Evolutionary conservation across 2,329 filamentous ascomycete genomes (phyloP).

Genomic region (Neofusicoccum sp.): DNA sequence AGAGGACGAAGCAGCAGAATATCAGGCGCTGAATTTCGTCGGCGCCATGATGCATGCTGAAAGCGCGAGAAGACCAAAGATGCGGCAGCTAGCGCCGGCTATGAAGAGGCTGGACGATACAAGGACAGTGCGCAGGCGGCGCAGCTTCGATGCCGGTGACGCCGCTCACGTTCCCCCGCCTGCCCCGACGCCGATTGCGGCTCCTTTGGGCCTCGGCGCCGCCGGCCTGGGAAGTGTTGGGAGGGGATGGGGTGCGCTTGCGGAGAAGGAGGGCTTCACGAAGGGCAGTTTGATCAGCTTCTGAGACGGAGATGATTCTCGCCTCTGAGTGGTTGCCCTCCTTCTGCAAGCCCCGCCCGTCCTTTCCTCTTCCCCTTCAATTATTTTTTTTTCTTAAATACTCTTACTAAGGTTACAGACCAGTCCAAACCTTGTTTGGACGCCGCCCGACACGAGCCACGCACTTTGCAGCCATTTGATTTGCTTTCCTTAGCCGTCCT

Average conservation of each 20-base stretch:
- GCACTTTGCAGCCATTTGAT: neutral
- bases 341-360: neutral
- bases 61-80: conserved; percentile 36
- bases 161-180: neutral
- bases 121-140: conserved; percentile 28
- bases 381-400: neutral
- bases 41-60: conserved; percentile 35
- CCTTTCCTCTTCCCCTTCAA: neutral
- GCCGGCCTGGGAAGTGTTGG: neutral
- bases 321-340: neutral
- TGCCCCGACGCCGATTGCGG: neutral
- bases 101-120: conserved; percentile 31
- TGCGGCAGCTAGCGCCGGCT: conserved; percentile 26
- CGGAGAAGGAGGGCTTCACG: neutral
- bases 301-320: neutral
- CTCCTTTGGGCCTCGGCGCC: neutral
- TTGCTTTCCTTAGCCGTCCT: neutral
- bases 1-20: conserved; percentile 31
- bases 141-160: conserved; percentile 32
- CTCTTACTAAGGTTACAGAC: neutral
- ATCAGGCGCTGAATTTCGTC: conserved; percentile 35
- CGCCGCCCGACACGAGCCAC: neutral
- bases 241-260: neutral
- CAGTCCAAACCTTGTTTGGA: neutral
- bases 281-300: conserved; percentile 13